Base-by-base conservation (phyloP, 371 early-diverging fungal genomes). In the Parasitella parasitica region DNA sequence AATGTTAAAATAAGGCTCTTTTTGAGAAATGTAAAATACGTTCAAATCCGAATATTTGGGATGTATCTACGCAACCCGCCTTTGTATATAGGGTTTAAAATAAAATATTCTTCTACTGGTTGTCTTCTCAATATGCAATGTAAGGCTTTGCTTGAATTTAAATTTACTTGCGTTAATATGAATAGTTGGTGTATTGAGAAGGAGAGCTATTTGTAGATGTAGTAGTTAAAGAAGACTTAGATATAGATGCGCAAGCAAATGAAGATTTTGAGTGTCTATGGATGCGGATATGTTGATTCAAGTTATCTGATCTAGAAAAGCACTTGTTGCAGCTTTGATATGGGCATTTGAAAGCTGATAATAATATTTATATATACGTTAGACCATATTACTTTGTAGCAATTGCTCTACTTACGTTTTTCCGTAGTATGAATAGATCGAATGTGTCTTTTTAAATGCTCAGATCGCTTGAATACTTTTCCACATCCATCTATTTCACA, bases 341-440 rank as follows among this genome's bases (percentile, higher is more conserved):
- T 22, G 66, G 60, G 35, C 63, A 70, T 49, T 57, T 48, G 30
- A 56, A 64, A 13, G 64, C 69, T 69, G 58, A 15, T 11, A 22
- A 16, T 0, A 18, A 6, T 27, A 32, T 15, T 49, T 26, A 18
- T 8, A 12, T 4, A n/a, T n/a, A n/a, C n/a, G n/a, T n/a, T n/a
- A n/a, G n/a, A n/a, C n/a, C n/a, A n/a, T n/a, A n/a, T n/a, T n/a
- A n/a, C n/a, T n/a, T n/a, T n/a, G n/a, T n/a, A n/a, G n/a, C n/a
- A n/a, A n/a, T n/a, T n/a, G n/a, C n/a, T n/a, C n/a, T 11, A 80
- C 83, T 76, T 80, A 85, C 85, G 86, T 76, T 83, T 82, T 46
- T 86, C 86, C 39, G 77, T 64, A 0, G 85, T 88, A 59, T 88
- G 86, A 26, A 88, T 83, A 4, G 86, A 88, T 41, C 85, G 75